A percentile compares a stretch with the other conserved stretches of the same genome.
Evolutionary conservation across 805 yeast genomes (phyloP).

Genomic region (Pichia thaimueangensis): DNA sequence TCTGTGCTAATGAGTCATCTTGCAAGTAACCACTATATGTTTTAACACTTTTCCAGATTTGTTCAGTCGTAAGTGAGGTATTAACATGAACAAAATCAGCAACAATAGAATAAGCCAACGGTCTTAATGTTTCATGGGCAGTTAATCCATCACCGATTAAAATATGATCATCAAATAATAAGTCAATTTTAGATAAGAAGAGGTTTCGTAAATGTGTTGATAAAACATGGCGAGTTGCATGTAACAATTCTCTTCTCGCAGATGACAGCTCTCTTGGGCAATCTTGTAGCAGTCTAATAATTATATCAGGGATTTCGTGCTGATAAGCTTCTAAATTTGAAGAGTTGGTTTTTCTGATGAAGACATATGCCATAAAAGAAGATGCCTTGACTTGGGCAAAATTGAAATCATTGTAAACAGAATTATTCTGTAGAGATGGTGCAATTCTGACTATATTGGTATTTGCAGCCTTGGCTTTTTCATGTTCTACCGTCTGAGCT

Average conservation of each 20-base stretch:
- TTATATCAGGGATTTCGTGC: constrained; percentile 74
- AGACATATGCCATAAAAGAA: constrained; percentile 87
- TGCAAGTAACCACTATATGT: constrained; percentile 75
- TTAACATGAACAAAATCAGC: constrained; percentile 95
- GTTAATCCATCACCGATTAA: constrained; percentile 91
- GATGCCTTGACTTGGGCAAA: constrained; percentile 94
- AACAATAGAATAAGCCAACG: constrained; percentile 89
- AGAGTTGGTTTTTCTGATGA: constrained; percentile 75
- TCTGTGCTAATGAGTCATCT: constrained; percentile 75
- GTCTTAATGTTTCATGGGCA: constrained; percentile 81
- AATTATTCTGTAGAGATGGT: constrained; percentile 66
- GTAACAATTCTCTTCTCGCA: constrained; percentile 86
- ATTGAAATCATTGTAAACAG: constrained; percentile 81
- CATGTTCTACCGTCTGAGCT: constrained; percentile 66
- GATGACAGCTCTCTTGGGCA: constrained; percentile 91
- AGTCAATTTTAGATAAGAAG: constrained; percentile 79
- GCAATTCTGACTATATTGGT: constrained; percentile 64
- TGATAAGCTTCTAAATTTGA: constrained; percentile 54
- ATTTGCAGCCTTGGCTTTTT: constrained; percentile 48
- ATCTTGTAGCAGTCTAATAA: constrained; percentile 81
- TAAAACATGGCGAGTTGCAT: constrained; percentile 91
- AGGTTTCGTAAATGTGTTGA: constrained; percentile 80
- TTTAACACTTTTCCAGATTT: constrained; percentile 80
- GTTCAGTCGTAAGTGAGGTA: constrained; percentile 70
- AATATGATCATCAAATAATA: constrained; percentile 79